Percentiles rank a stretch among this genome's conserved stretches.
These are phyloP conservation scores for Priceomyces carsonii DNA, from an alignment of 805 yeast species.

Conservation along the genomic window DNA sequence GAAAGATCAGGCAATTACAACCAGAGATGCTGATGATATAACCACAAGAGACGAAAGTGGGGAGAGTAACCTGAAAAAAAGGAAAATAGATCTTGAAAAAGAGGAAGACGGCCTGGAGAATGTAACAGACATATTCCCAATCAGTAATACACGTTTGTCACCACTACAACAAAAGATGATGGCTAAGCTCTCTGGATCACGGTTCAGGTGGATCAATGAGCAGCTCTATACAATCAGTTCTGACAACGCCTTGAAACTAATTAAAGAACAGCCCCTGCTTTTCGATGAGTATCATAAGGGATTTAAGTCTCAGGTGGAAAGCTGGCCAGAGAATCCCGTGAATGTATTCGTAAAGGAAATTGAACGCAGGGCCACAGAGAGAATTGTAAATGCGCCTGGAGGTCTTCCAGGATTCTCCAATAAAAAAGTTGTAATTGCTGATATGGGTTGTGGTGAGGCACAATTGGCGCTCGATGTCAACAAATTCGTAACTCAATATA, in stretches of 20 bases:
- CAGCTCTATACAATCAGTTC: slow-evolving; percentile 90
- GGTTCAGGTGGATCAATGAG: slow-evolving; percentile 98
- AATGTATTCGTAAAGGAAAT: slow-evolving; percentile 79
- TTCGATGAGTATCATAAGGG: slow-evolving; percentile 96
- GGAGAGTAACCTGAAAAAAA: slow-evolving; percentile 9
- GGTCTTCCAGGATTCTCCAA: slow-evolving; percentile 79
- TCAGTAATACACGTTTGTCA: slow-evolving; percentile 50
- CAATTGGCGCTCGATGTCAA: slow-evolving; percentile 70
- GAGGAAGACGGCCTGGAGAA: slow-evolving; percentile 9
- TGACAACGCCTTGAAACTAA: slow-evolving; percentile 68
- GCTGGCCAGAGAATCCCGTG: slow-evolving; percentile 99
- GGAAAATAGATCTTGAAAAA: slow-evolving; percentile 5
- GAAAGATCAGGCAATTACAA: slow-evolving; percentile 5
- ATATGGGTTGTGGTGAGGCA: slow-evolving; percentile 99
- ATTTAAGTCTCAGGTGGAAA: slow-evolving; percentile 88
- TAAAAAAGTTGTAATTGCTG: slow-evolving; percentile 79
- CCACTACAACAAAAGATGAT: slow-evolving; percentile 95
- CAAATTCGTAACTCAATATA: slow-evolving; percentile 42
- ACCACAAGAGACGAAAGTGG: too few relatives aligned
- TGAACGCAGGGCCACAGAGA: slow-evolving; percentile 51
- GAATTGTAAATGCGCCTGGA: slow-evolving; percentile 91
- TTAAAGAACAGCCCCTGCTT: slow-evolving; percentile 78
- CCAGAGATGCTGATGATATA: too few relatives aligned
- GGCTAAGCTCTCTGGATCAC: slow-evolving; percentile 89
- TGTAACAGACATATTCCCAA: slow-evolving; percentile 12